phyloP scores from a whole-genome alignment of 495 filamentous ascomycete species.

The Podospora tetraspora region DNA sequence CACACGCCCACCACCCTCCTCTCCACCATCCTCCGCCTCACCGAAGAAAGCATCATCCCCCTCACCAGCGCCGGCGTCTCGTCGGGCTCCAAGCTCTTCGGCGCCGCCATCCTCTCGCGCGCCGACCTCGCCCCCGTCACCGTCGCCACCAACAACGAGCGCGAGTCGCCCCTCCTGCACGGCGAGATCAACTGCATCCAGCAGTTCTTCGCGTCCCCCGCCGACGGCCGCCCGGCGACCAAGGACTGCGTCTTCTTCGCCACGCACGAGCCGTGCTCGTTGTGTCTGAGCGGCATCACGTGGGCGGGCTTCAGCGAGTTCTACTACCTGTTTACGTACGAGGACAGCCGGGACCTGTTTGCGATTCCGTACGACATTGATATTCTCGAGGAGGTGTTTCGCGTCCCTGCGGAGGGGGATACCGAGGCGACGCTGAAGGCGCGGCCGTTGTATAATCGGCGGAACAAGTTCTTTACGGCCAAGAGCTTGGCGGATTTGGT shows the following conservation, averaged over 20 bases:
- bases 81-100: conserved; percentile 38
- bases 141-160: conserved; percentile 38
- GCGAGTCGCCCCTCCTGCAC: conserved; percentile 34
- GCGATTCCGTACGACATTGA: conserved; percentile 40
- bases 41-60: conserved; percentile 31
- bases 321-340: conserved; percentile 43
- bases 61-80: conserved; percentile 33
- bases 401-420: conserved; percentile 28
- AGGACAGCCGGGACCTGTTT: conserved; percentile 38
- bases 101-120: conserved; percentile 35
- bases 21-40: conserved; percentile 28
- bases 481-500: conserved; percentile 33
- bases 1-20: conserved; percentile 27
- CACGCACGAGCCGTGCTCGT: conserved; percentile 41
- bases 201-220: conserved; percentile 32
- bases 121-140: conserved; percentile 24
- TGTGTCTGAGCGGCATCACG: conserved; percentile 39
- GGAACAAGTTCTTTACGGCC: conserved; percentile 40
- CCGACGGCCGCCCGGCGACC: conserved; percentile 21
- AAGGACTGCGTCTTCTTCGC: conserved; percentile 40
- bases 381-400: conserved; percentile 39
- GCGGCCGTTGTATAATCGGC: conserved; percentile 35
- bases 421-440: conserved; percentile 19
- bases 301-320: conserved; percentile 42
- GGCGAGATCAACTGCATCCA: conserved; percentile 45